phyloP scores from a whole-genome alignment of 495 filamentous ascomycete species.

The Annulohypoxylon nitens region DNA sequence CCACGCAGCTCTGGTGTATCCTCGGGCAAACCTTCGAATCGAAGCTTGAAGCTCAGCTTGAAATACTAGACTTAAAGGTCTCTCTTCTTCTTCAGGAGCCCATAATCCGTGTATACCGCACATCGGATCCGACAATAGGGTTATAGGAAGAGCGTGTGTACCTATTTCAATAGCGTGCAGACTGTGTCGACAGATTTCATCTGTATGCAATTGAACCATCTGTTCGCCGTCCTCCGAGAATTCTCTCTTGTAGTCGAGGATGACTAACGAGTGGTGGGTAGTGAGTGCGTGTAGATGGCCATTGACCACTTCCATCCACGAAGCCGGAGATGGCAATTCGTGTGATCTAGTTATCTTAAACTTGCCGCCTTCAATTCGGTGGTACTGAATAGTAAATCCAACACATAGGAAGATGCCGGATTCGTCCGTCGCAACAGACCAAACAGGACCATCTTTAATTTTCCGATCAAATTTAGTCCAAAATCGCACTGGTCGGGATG shows the following conservation, averaged over 20 bases:
- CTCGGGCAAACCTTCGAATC: conserved; percentile 62
- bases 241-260: conserved; percentile 56
- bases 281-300: conserved; percentile 61
- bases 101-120: conserved; percentile 66
- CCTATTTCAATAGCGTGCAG: conserved; percentile 57
- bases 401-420: conserved; percentile 62
- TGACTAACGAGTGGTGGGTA: conserved; percentile 58
- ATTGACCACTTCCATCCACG: conserved; percentile 55
- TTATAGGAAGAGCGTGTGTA: conserved; percentile 48
- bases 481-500: conserved; percentile 54
- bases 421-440: conserved; percentile 57
- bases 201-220: conserved; percentile 52
- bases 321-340: conserved; percentile 60
- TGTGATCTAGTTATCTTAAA: conserved; percentile 55
- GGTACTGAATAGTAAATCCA: conserved; percentile 59
- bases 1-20: conserved; percentile 61
- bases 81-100: conserved; percentile 57
- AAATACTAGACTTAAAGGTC: conserved; percentile 62
- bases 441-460: conserved; percentile 54
- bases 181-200: conserved; percentile 53
- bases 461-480: conserved; percentile 60
- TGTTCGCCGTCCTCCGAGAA: conserved; percentile 34
- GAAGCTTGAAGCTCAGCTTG: conserved; percentile 64
- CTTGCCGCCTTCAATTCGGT: conserved; percentile 62
- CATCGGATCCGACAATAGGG: conserved; percentile 61